A percentile compares a stretch with the other conserved stretches of the same genome.
Evolutionary conservation across 2,329 filamentous ascomycete genomes (phyloP).

Genomic region (Graphiopsis chlorocephala): DNA sequence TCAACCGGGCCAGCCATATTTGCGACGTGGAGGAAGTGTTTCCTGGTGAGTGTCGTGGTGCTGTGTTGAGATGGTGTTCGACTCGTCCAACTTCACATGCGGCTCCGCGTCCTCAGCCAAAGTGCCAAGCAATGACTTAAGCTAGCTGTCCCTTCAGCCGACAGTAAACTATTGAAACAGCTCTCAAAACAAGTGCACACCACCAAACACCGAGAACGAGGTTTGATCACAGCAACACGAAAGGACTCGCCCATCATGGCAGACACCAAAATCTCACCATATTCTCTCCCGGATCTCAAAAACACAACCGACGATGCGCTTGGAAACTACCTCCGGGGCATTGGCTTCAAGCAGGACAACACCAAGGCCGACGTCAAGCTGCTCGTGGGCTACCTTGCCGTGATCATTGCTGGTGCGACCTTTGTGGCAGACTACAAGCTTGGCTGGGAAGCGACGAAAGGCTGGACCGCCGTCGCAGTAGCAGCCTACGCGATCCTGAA

Average conservation of each 20-base stretch:
- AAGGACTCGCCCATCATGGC: constrained; percentile 23
- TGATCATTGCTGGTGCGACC: constrained; percentile 74
- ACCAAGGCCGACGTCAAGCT: constrained; percentile 78
- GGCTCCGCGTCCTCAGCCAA: background rate
- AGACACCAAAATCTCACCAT: constrained; percentile 35
- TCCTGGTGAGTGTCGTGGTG: background rate
- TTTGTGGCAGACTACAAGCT: constrained; percentile 91
- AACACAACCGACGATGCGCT: constrained; percentile 95
- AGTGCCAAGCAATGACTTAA: constrained; percentile 9
- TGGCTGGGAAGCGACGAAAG: constrained; percentile 83
- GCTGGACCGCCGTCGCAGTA: constrained; percentile 77
- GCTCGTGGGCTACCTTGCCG: constrained; percentile 76
- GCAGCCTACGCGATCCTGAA: constrained; percentile 77
- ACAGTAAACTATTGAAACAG: background rate
- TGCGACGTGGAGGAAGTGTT: background rate
- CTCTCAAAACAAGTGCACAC: background rate
- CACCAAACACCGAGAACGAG: background rate
- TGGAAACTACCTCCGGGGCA: constrained; percentile 84
- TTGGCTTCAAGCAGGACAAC: constrained; percentile 82
- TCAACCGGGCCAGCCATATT: constrained; percentile 79
- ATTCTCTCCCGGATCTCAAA: constrained; percentile 71
- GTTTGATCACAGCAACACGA: background rate
- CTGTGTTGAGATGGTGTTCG: background rate
- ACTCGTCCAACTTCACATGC: constrained; percentile 9
- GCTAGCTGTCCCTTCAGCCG: constrained; percentile 4